Evolutionary conservation across 2,329 filamentous ascomycete genomes (phyloP).

Genomic region (Penicillium sp.): DNA sequence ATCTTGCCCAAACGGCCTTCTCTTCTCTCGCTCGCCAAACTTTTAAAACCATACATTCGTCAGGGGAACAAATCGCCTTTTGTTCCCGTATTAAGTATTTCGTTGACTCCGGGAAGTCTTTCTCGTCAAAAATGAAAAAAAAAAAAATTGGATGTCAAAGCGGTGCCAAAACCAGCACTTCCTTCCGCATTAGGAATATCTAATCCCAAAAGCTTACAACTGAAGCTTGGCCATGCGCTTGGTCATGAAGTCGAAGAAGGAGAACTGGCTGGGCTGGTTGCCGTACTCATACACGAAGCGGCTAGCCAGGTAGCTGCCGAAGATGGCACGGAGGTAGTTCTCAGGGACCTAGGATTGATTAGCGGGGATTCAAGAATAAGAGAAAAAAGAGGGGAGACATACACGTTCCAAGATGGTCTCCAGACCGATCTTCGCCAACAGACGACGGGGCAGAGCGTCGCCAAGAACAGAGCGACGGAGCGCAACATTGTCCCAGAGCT

Average conservation of each 20-base stretch:
- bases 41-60: conserved; percentile 14
- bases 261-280: conserved; percentile 89
- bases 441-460: conserved; percentile 79
- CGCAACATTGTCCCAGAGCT: conserved; percentile 80
- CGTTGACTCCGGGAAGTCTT: conserved; percentile 2
- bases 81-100: conserved; percentile 13
- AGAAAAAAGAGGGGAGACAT: conserved; percentile 32
- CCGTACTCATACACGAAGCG: conserved; percentile 97
- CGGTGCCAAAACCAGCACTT: neutral
- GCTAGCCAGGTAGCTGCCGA: conserved; percentile 90
- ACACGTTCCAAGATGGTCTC: conserved; percentile 80
- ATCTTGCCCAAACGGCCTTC: neutral
- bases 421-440: conserved; percentile 86
- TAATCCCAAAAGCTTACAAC: conserved; percentile 19
- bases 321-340: conserved; percentile 88
- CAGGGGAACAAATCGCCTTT: conserved; percentile 8
- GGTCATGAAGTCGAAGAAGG: conserved; percentile 84
- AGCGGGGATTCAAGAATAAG: conserved; percentile 9
- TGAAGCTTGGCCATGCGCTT: conserved; percentile 34
- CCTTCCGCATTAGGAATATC: conserved; percentile 4
- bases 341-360: conserved; percentile 66
- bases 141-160: conserved; percentile 4
- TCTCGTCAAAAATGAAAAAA: neutral
- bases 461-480: conserved; percentile 74
- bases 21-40: neutral